Evolutionary conservation across 371 early-diverging fungal genomes (phyloP).

Genomic region (Chytridiales sp.): DNA sequence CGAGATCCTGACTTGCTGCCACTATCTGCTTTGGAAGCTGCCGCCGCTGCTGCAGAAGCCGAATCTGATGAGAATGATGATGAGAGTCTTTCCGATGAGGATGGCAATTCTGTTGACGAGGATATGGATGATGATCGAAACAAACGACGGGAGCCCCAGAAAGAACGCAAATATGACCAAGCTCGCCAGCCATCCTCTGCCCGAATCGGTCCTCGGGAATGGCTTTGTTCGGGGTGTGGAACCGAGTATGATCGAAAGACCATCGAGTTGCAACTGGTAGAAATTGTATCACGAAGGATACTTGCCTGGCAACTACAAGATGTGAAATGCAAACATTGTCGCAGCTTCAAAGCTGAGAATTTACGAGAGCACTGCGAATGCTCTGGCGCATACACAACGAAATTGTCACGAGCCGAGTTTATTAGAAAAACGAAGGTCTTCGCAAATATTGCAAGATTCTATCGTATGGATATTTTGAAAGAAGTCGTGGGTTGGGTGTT

Average conservation of each 20-base stretch:
- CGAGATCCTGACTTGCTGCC: slow-evolving; percentile 73
- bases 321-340: slow-evolving; percentile 77
- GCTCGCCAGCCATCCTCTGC: too few species aligned
- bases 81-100: neutral
- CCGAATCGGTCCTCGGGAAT: slow-evolving; percentile 44
- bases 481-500: slow-evolving; percentile 58
- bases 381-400: slow-evolving; percentile 56
- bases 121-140: slow-evolving; percentile 3
- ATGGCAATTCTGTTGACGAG: slow-evolving; percentile 1
- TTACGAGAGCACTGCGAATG: slow-evolving; percentile 60
- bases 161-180: slow-evolving; percentile 32
- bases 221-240: slow-evolving; percentile 68
- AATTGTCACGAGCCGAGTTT: slow-evolving; percentile 39
- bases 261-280: slow-evolving; percentile 78
- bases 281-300: slow-evolving; percentile 61
- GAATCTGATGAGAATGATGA: slow-evolving; percentile 19
- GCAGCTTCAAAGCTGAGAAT: slow-evolving; percentile 73
- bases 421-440: slow-evolving; percentile 61
- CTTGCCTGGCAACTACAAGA: slow-evolving; percentile 84
- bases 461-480: slow-evolving; percentile 54
- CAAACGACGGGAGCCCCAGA: neutral
- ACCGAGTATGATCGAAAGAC: slow-evolving; percentile 68
- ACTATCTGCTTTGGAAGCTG: slow-evolving; percentile 6
- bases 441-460: slow-evolving; percentile 62
- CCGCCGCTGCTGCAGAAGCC: neutral